Percentiles rank a stretch among this genome's conserved stretches.
Conservation (phyloP, 306 rosid genomes). For the Mucuna pruriens region DNA sequence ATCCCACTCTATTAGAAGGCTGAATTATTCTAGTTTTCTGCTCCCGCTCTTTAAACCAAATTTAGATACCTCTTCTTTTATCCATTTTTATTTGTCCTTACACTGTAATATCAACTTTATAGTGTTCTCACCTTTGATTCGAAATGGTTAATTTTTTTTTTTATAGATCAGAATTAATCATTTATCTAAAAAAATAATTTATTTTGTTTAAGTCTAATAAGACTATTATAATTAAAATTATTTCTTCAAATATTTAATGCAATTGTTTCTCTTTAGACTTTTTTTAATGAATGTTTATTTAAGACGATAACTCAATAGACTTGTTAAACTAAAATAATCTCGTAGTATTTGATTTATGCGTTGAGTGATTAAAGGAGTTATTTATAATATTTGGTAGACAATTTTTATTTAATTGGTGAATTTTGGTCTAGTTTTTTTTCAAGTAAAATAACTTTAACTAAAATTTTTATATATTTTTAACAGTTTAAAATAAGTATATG, state of each 20-base stretch:
- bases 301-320: too few species aligned
- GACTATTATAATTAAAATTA: too few species aligned
- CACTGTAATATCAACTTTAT: conserved; percentile 5
- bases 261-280: too few species aligned
- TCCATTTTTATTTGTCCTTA: background rate
- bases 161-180: too few species aligned
- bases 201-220: too few species aligned
- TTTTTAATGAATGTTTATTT: too few species aligned
- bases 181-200: too few species aligned
- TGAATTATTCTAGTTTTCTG: conserved; percentile 43
- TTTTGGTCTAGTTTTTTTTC: background rate
- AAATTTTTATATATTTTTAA: background rate
- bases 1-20: background rate
- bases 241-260: too few species aligned
- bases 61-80: background rate
- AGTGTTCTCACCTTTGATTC: background rate
- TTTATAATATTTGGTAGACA: background rate
- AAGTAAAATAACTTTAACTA: background rate
- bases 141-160: too few species aligned
- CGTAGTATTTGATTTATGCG: too few species aligned
- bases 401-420: background rate
- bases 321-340: too few species aligned
- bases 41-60: conserved; percentile 32
- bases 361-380: too few species aligned
- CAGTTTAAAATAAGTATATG: background rate